Conservation (phyloP, 2,329 filamentous ascomycete genomes). For the Claviceps sp. region DNA sequence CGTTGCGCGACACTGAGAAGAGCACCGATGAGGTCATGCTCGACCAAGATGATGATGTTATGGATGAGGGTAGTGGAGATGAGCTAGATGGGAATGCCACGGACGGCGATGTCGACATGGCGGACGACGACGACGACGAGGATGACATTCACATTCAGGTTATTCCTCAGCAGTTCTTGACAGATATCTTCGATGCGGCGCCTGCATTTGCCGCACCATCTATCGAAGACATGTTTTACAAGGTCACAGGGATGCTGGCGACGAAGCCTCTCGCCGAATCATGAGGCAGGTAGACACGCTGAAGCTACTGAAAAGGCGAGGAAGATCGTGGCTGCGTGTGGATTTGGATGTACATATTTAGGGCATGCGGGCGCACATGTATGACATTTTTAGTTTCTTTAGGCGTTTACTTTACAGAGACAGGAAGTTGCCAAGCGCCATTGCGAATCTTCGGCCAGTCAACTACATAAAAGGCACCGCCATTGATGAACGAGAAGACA, state of each 20-base stretch:
- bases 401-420: no score
- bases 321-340: not conserved
- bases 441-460: no score
- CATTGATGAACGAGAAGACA: no score
- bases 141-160: conserved; percentile 42
- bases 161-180: conserved; percentile 53
- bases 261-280: conserved; percentile 24
- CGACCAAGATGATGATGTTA: conserved; percentile 21
- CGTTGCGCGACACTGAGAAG: conserved; percentile 16
- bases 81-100: conserved; percentile 23
- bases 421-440: no score
- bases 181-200: conserved; percentile 56
- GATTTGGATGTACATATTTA: not conserved
- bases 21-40: conserved; percentile 19
- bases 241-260: conserved; percentile 49
- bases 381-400: not conserved
- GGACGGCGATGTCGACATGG: conserved; percentile 28
- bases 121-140: conserved; percentile 22
- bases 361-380: not conserved
- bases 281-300: not conserved
- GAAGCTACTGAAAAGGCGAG: not conserved
- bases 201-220: conserved; percentile 57
- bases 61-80: conserved; percentile 29
- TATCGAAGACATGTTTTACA: conserved; percentile 63
- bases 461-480: no score